Conservation (phyloP, 768 basidiomycete genomes). For the Porpolomopsis calyptriformis region DNA sequence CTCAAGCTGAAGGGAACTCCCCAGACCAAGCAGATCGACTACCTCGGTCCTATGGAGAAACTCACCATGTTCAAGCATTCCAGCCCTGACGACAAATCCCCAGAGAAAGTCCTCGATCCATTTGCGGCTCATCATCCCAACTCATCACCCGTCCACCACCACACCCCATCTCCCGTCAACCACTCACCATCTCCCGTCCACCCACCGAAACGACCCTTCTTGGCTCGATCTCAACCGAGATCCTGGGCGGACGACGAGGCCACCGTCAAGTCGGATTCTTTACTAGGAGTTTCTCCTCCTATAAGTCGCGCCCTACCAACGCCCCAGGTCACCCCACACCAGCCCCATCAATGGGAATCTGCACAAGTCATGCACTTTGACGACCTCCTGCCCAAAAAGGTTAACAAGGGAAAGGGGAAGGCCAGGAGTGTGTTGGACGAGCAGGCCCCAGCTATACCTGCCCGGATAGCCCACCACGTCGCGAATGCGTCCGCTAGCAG, state of each 20-base stretch:
- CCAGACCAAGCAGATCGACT: constrained; percentile 34
- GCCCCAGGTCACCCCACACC: constrained; percentile 41
- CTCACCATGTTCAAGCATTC: constrained; percentile 63
- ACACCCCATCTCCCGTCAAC: no score
- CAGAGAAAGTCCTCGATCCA: constrained; percentile 48
- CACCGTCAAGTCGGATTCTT: constrained; percentile 33
- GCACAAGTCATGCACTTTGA: constrained; percentile 47
- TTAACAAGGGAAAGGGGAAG: constrained; percentile 17
- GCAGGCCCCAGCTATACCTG: constrained; percentile 8
- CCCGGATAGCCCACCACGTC: background rate
- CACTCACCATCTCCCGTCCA: no score
- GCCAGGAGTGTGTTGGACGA: constrained; percentile 11
- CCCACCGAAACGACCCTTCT: no score
- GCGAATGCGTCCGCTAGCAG: constrained; percentile 14
- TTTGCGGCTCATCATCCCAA: no score
- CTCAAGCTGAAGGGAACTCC: constrained; percentile 33
- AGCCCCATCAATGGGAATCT: constrained; percentile 56
- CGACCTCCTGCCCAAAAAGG: constrained; percentile 15
- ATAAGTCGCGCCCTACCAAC: constrained; percentile 48
- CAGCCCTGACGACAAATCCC: no score
- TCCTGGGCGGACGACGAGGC: constrained; percentile 52
- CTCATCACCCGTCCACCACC: no score
- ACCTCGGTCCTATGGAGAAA: constrained; percentile 44
- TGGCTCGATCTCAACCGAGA: no score
- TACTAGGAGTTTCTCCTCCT: constrained; percentile 43